These are phyloP conservation scores for Mycosphaerella arachidis DNA, from an alignment of 2,329 filamentous ascomycete genomes.

Conservation along the genomic window DNA sequence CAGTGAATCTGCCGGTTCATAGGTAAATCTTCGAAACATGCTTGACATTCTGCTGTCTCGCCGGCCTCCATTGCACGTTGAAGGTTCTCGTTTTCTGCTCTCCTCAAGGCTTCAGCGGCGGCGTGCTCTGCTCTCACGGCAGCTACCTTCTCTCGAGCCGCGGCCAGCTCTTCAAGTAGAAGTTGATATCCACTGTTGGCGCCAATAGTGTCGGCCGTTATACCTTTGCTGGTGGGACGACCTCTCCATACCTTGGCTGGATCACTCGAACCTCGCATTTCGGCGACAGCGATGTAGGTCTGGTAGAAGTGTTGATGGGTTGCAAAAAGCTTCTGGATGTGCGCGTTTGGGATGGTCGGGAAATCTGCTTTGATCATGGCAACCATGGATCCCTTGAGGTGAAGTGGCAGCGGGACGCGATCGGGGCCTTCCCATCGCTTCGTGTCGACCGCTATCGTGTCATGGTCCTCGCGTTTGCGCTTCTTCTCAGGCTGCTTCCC, in stretches of 20 bases:
- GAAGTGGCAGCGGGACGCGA: conserved; percentile 12
- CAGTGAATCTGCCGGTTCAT: conserved; percentile 67
- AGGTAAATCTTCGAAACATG: conserved; percentile 66
- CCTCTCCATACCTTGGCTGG: conserved; percentile 14
- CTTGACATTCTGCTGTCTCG: conserved; percentile 56
- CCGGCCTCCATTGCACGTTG: conserved; percentile 37
- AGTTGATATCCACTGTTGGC: conserved; percentile 18
- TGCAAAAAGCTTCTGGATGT: conserved; percentile 32
- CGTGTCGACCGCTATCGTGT: conserved; percentile 19
- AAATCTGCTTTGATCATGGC: conserved; percentile 41
- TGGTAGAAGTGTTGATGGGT: conserved; percentile 36
- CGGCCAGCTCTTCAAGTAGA: conserved; percentile 32
- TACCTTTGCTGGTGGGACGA: conserved; percentile 11
- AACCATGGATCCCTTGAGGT: conserved; percentile 18
- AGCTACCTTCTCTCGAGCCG: conserved; percentile 30
- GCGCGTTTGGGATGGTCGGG: conserved; percentile 33
- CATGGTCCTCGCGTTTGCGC: conserved; percentile 27
- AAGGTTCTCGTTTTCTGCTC: conserved; percentile 36
- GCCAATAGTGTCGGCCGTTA: conserved; percentile 24
- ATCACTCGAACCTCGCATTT: conserved; percentile 12
- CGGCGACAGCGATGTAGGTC: conserved; percentile 35
- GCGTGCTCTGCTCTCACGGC: conserved; percentile 17
- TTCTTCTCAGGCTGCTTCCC: conserved; percentile 26
- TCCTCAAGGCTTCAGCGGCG: conserved; percentile 20
- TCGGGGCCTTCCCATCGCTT: conserved; percentile 22